phyloP scores from a whole-genome alignment of 2,329 filamentous ascomycete genomes.

The Fusarium tjaetaba region DNA sequence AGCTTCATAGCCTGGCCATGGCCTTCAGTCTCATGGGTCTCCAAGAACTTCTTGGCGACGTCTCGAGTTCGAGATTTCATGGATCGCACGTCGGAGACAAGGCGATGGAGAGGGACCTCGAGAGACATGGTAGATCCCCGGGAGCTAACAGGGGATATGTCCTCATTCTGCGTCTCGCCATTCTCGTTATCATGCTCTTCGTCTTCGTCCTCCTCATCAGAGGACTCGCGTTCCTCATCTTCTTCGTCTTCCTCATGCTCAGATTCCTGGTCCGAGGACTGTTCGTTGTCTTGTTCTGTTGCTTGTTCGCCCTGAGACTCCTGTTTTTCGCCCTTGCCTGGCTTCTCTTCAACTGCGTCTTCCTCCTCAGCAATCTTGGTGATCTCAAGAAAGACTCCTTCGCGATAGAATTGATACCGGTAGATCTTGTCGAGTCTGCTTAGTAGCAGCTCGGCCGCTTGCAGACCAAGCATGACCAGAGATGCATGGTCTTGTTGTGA shows the following conservation, averaged over 20 bases:
- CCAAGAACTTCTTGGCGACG: constrained; percentile 84
- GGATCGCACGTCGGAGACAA: constrained; percentile 61
- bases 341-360: constrained; percentile 35
- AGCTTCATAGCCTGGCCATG: constrained; percentile 77
- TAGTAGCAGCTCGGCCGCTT: constrained; percentile 88
- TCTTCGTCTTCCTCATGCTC: constrained; percentile 43
- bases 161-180: constrained; percentile 63
- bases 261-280: constrained; percentile 45
- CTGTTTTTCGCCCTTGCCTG: constrained; percentile 25
- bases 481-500: constrained; percentile 94
- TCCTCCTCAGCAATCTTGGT: constrained; percentile 75
- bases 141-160: constrained; percentile 73
- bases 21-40: constrained; percentile 81
- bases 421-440: constrained; percentile 88
- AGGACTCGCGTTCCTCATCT: constrained; percentile 51
- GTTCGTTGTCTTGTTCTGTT: constrained; percentile 44
- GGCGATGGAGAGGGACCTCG: constrained; percentile 62
- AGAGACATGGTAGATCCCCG: constrained; percentile 73
- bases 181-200: constrained; percentile 61
- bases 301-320: constrained; percentile 42
- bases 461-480: constrained; percentile 85
- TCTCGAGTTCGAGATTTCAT: constrained; percentile 75
- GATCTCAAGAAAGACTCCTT: constrained; percentile 94
- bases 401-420: constrained; percentile 94
- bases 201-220: constrained; percentile 60